These are phyloP conservation scores for Arachis monticola DNA, from an alignment of 331 rosid species.

Conservation along the genomic window DNA sequence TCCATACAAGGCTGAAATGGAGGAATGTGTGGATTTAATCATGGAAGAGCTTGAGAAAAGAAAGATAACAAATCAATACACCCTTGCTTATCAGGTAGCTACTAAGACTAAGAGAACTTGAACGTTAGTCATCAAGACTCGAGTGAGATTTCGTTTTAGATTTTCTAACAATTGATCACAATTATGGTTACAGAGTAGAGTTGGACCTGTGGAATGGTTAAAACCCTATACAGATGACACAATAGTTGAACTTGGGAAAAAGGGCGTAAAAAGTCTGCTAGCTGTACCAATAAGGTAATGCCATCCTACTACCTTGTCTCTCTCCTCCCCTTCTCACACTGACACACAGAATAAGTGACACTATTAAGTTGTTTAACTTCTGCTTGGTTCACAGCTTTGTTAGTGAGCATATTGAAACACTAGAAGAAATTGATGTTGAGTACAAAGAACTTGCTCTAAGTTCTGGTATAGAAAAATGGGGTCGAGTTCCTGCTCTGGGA, in stretches of 20 bases:
- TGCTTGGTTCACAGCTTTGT: slow-evolving; percentile 82
- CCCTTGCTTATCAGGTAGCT: slow-evolving; percentile 93
- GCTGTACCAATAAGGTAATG: slow-evolving; percentile 96
- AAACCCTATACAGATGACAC: slow-evolving; percentile 97
- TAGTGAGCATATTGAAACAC: slow-evolving; percentile 97
- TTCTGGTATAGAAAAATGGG: slow-evolving; percentile 95
- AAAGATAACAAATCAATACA: slow-evolving; percentile 67
- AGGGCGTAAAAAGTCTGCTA: slow-evolving; percentile 81
- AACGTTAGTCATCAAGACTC: background rate
- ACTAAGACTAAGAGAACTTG: slow-evolving; percentile 1
- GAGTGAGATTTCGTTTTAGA: slow-evolving; percentile 29
- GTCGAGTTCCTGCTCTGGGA: slow-evolving; percentile 98
- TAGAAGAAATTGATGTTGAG: slow-evolving; percentile 97
- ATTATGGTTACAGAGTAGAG: slow-evolving; percentile 81
- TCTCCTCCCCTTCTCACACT: background rate
- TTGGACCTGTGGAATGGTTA: slow-evolving; percentile 99
- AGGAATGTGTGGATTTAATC: slow-evolving; percentile 90
- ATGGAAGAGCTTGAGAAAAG: slow-evolving; percentile 93
- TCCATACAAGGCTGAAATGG: slow-evolving; percentile 99
- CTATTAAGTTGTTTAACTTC: slow-evolving; percentile 24
- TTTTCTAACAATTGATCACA: slow-evolving; percentile 34
- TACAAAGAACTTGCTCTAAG: slow-evolving; percentile 93
- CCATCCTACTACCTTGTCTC: slow-evolving; percentile 6
- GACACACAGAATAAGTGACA: background rate
- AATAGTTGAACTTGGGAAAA: slow-evolving; percentile 89